Percentiles rank a stretch among this genome's conserved stretches.
These are phyloP conservation scores for Pinguiococcus pyrenoidosus DNA, from an alignment of 108 stramenopile genomes.

Conservation along the genomic window DNA sequence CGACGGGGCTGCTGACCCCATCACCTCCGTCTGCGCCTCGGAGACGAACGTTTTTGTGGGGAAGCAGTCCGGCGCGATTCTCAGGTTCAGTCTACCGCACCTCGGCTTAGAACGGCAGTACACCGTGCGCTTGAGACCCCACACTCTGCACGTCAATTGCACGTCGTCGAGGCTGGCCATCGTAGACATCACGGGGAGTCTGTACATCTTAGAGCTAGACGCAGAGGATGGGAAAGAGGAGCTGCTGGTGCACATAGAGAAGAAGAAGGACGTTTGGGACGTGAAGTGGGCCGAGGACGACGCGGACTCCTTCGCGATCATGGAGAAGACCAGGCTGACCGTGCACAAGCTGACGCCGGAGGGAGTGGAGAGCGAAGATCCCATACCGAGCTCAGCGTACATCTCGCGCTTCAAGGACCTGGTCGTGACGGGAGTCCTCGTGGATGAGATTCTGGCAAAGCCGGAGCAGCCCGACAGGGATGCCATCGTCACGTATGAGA, in stretches of 20 bases:
- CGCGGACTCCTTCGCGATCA: conserved; percentile 29
- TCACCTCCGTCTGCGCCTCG: conserved; percentile 5
- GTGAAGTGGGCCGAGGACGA: conserved; percentile 35
- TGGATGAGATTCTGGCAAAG: conserved; percentile 32
- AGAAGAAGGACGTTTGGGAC: conserved; percentile 36
- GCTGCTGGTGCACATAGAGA: conserved; percentile 1
- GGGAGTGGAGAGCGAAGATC: conserved; percentile 30
- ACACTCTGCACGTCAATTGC: conserved; percentile 27
- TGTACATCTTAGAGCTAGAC: conserved; percentile 33
- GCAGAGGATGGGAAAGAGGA: conserved; percentile 6
- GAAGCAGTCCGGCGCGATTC: conserved; percentile 25
- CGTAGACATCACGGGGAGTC: conserved; percentile 26
- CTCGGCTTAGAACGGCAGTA: conserved; percentile 20
- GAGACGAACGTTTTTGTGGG: conserved; percentile 29
- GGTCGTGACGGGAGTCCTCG: conserved; percentile 18
- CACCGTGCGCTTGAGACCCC: conserved; percentile 7
- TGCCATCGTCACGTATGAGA: conserved; percentile 26
- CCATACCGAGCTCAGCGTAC: conserved; percentile 32
- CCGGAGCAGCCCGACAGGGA: conserved; percentile 16
- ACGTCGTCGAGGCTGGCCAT: conserved; percentile 24
- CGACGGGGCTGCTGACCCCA: no score
- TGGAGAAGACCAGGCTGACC: conserved; percentile 45
- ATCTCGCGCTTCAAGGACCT: conserved; percentile 22
- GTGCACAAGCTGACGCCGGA: no score
- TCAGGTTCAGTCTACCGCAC: conserved; percentile 40